Evolutionary conservation across 1,284 basidiomycete species (phyloP).

Genomic region (Apiotrichum domesticum): DNA sequence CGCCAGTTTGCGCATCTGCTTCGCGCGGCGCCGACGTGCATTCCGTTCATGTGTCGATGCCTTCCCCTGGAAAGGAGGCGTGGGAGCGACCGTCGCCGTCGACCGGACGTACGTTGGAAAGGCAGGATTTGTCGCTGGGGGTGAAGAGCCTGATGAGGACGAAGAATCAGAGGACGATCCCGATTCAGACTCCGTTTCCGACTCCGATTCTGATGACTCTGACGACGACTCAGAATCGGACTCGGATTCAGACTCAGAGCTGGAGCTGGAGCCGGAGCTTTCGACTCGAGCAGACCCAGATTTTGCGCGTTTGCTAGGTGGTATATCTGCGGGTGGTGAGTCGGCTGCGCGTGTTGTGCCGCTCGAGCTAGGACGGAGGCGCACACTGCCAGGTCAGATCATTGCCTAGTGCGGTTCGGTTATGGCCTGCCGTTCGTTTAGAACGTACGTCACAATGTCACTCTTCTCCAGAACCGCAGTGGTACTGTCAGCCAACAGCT

Average conservation of each 20-base stretch:
- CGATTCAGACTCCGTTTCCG: background rate
- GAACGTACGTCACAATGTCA: slow-evolving; percentile 42
- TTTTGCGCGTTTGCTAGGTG: no score
- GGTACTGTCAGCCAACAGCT: slow-evolving; percentile 35
- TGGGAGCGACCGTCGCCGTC: background rate
- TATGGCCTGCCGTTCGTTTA: no score
- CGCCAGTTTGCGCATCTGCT: slow-evolving; percentile 21
- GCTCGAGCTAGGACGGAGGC: no score
- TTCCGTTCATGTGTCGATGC: slow-evolving; percentile 39
- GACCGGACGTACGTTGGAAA: no score
- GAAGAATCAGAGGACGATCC: slow-evolving; percentile 10
- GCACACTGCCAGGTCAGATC: no score
- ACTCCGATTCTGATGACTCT: background rate
- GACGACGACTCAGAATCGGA: background rate
- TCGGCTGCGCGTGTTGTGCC: no score
- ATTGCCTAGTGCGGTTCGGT: no score
- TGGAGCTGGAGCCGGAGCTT: no score
- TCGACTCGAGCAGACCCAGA: no score
- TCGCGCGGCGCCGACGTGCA: slow-evolving; percentile 24
- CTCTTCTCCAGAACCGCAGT: slow-evolving; percentile 28
- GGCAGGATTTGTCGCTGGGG: no score
- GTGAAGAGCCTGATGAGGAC: background rate
- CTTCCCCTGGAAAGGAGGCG: slow-evolving; percentile 40
- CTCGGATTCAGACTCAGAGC: background rate
- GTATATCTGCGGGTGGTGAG: no score